phyloP scores from a whole-genome alignment of 805 yeast species.

The Hagleromyces aurorensis region DNA sequence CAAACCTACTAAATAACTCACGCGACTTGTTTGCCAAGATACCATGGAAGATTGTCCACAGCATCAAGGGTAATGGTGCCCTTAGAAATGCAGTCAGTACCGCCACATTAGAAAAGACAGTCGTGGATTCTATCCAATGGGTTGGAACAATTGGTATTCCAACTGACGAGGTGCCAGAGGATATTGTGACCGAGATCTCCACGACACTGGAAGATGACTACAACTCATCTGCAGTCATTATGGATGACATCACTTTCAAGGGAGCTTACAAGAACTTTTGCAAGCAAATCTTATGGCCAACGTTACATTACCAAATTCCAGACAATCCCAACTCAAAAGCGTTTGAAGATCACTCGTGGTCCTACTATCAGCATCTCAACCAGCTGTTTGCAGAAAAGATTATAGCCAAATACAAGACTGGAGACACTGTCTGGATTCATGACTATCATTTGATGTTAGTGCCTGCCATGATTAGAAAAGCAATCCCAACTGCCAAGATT shows the following conservation, averaged over 20 bases:
- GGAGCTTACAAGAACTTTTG: constrained; percentile 91
- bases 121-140: constrained; percentile 47
- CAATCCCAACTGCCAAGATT: constrained; percentile 74
- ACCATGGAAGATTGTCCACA: constrained; percentile 68
- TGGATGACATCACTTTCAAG: constrained; percentile 71
- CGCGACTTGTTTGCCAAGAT: constrained; percentile 39
- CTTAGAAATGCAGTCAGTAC: constrained; percentile 73
- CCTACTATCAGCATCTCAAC: constrained; percentile 67
- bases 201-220: constrained; percentile 39
- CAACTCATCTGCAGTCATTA: constrained; percentile 56
- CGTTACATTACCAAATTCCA: constrained; percentile 87
- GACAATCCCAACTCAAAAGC: constrained; percentile 92
- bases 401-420: constrained; percentile 55
- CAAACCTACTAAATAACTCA: constrained; percentile 31
- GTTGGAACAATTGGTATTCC: constrained; percentile 92
- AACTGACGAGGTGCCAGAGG: constrained; percentile 64
- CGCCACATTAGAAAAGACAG: constrained; percentile 39
- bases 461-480: constrained; percentile 72
- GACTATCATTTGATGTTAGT: constrained; percentile 87
- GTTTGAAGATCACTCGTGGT: constrained; percentile 94
- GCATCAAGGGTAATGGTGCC: constrained; percentile 78
- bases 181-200: constrained; percentile 48
- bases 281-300: constrained; percentile 94
- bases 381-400: constrained; percentile 73
- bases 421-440: constrained; percentile 85